Evolutionary conservation across 2,329 filamentous ascomycete genomes (phyloP), one percentile per base, ranked within the genome.

Genomic region (Colletotrichum tabaci): DNA sequence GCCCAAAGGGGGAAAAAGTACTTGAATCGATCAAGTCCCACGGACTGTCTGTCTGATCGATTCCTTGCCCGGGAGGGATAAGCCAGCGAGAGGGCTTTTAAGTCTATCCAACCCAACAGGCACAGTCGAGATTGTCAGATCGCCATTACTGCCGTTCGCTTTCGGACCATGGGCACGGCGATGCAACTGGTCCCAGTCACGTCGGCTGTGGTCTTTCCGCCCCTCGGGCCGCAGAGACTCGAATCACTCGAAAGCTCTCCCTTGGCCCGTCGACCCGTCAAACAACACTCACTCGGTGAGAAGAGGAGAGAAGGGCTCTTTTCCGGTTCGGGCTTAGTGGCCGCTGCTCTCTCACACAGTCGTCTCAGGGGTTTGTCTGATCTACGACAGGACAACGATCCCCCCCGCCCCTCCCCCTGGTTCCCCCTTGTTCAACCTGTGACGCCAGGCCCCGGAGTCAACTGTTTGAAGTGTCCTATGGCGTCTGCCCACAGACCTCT

Each of bases 341-440:
- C 30, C 0, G 26, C 15, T n/a, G 21, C 56, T 61, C 55, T 61
- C 55, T 50, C 56, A 50, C 61, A 55, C 57, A 46, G 58, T 67
- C 68, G 68, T 71, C 64, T 71, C 68, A 71, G 64, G 67, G 68
- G 68, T 71, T 71, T 67, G 68, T 71, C 68, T 71, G 68, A 71
- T 71, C 64, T 71, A 58, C 68, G 57, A 57, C 57, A 9, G 30
- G 30, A 9, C 30, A 9, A 30, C 30, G 30, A 30, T 50, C 49
- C 47, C 47, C 50, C 44, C 44, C 38, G 38, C 57, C 64, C 52
- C n/a, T 8, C 38, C 64, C 61, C 42, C 50, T 23, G 21, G 30
- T 30, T 30, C 30, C 57, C 67, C 67, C 62, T 53, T 42, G 68
- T 23, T 21, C 23, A 62, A 46, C 23, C 68, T 71, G 68, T 58